Evolutionary conservation across 169 alveolate genomes (phyloP), one percentile per base, ranked within the genome.

Genomic region (Plasmodium berghei): DNA sequence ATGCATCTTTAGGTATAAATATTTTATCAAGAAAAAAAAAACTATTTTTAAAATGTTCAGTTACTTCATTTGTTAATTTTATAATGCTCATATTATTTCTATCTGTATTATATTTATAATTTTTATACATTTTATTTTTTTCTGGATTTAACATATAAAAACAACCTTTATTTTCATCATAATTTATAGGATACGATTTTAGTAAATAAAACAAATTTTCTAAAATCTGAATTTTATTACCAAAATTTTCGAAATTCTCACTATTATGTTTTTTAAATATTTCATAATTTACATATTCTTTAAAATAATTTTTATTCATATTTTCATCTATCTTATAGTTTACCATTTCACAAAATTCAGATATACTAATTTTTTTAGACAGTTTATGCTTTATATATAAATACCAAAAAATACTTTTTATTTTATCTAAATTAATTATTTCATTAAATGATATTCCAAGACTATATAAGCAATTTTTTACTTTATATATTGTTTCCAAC

Each of bases 1-100:
- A 86, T 10, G 91, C 91, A 86, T 86, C 91, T 55, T 86, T 86
- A 18, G 91, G 91, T 22, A 86, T 86, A 54, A 86, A 86, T 58
- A 86, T 86, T 61, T 72, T 86, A 14, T 86, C 91, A 34, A 86
- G 40, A 56, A 71, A 59, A 26, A 86, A 86, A 86, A 70, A 86
- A 71, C 61, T 61, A 70, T 86, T 69, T 71, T 72, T 69, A 86
- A 86, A 86, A 59, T 71, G 14, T 61, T 28, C 86, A 45, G 26
- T 66, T 10, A 86, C 52, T 61, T 71, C 73, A 5, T 59, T 86
- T 5, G 28, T 59, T 55, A 86, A 59, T 52, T 71, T 86, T 1
- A 54, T 16, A 14, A 55, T 67, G 14, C 48, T 67, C 16, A 61
- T n/a, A 26, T 71, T 86, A 48, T 86, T 86, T 54, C 72, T 86